Evolutionary conservation across 23 red algal genomes (phyloP).

Genomic region (Chondrus crispus): DNA sequence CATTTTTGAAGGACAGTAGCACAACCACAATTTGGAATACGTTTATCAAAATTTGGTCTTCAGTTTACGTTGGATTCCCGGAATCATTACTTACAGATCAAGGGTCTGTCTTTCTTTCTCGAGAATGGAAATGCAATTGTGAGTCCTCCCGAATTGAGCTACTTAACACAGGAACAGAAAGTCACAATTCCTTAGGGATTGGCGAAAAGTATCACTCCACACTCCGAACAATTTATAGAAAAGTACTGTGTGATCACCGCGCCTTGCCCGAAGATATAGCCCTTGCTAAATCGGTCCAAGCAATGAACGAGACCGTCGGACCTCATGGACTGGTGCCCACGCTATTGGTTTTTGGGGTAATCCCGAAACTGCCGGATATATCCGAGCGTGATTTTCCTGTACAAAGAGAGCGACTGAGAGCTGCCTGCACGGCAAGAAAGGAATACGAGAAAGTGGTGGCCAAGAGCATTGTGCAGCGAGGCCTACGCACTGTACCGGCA

Average conservation of each 20-base stretch:
- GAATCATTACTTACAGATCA: conserved; percentile 2
- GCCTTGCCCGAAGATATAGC: not conserved
- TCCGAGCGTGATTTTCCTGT: not conserved
- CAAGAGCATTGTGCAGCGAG: not conserved
- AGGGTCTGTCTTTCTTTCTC: not conserved
- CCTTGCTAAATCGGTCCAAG: not conserved
- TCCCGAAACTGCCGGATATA: not conserved
- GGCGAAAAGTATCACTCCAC: not conserved
- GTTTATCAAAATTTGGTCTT: not conserved
- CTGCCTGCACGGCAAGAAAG: not conserved
- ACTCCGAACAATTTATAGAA: conserved; percentile 2
- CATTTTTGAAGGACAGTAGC: not conserved
- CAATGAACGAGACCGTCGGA: not conserved
- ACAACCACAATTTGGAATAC: not conserved
- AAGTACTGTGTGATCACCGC: not conserved
- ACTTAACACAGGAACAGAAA: not conserved
- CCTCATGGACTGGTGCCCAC: not conserved
- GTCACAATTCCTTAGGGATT: not conserved
- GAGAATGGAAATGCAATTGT: not conserved
- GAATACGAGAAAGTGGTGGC: not conserved
- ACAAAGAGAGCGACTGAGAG: not conserved
- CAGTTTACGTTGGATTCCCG: not conserved
- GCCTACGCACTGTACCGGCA: not conserved
- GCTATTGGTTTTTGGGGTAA: not conserved
- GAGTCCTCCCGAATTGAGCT: not conserved